These are phyloP conservation scores for Omphalotus olearius DNA, from an alignment of 1,284 basidiomycete species.

Conservation along the genomic window DNA sequence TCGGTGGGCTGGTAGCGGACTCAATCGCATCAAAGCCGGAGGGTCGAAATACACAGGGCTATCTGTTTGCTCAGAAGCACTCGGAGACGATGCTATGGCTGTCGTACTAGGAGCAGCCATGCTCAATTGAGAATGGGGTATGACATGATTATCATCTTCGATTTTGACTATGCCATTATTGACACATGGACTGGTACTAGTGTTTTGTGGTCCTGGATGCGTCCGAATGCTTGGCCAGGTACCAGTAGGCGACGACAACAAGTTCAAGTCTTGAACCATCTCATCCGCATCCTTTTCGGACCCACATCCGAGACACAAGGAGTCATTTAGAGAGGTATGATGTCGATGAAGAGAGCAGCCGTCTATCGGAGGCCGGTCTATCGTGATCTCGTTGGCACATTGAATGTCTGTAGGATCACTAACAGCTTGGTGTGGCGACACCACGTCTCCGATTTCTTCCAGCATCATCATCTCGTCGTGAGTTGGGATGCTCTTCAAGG, in stretches of 20 bases:
- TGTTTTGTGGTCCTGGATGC: not conserved
- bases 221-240: constrained; percentile 10
- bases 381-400: not conserved
- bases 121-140: too few species aligned
- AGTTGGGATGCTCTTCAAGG: too few species aligned
- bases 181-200: not conserved
- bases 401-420: not conserved
- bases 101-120: not conserved
- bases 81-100: constrained; percentile 5
- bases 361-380: constrained; percentile 1
- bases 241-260: constrained; percentile 11
- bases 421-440: too few species aligned
- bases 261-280: not conserved
- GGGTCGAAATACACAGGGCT: not conserved
- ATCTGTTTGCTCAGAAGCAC: constrained; percentile 6
- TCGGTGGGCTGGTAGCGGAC: constrained; percentile 29
- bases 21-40: constrained; percentile 24
- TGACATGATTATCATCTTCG: not conserved
- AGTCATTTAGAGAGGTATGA: not conserved
- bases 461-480: too few species aligned
- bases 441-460: too few species aligned
- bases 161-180: not conserved
- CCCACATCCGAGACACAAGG: too few species aligned
- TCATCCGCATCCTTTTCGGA: too few species aligned
- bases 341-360: constrained; percentile 1